Conservation (phyloP, 345 rosid species). For the Salix dunnii region DNA sequence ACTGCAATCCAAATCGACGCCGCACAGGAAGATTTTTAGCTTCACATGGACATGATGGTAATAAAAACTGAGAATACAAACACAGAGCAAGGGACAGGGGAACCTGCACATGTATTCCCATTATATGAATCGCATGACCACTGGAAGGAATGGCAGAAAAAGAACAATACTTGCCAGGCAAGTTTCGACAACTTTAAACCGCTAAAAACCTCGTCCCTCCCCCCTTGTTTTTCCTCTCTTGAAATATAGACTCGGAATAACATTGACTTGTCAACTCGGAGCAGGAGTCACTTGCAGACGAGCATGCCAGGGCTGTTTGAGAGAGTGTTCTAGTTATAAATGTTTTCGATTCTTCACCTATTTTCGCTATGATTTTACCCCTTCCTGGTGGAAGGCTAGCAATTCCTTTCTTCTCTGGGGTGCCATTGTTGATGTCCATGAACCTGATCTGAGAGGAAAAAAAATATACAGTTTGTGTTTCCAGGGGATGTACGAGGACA, state of each 20-base stretch:
- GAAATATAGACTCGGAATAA: not conserved
- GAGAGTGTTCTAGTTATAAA: not conserved
- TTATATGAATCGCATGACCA: too few species aligned
- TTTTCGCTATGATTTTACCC: not conserved
- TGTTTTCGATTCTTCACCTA: not conserved
- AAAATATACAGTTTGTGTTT: not conserved
- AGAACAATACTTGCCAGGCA: not conserved
- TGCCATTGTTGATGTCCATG: conserved; percentile 3
- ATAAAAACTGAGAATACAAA: not conserved
- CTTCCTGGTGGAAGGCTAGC: not conserved
- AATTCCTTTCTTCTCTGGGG: not conserved
- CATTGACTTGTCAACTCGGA: not conserved
- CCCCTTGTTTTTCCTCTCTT: not conserved
- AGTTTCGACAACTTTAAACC: not conserved
- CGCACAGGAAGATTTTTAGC: too few species aligned
- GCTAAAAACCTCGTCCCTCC: not conserved
- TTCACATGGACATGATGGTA: not conserved
- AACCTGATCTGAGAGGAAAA: not conserved
- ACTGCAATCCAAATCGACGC: too few species aligned
- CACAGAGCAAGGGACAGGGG: not conserved
- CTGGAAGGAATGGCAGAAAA: not conserved
- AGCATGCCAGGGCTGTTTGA: not conserved
- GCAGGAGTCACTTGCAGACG: not conserved
- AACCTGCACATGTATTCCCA: not conserved
- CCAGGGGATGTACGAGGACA: not conserved